phyloP scores from a whole-genome alignment of 495 filamentous ascomycete species.

The Penicillium tannophilum region DNA sequence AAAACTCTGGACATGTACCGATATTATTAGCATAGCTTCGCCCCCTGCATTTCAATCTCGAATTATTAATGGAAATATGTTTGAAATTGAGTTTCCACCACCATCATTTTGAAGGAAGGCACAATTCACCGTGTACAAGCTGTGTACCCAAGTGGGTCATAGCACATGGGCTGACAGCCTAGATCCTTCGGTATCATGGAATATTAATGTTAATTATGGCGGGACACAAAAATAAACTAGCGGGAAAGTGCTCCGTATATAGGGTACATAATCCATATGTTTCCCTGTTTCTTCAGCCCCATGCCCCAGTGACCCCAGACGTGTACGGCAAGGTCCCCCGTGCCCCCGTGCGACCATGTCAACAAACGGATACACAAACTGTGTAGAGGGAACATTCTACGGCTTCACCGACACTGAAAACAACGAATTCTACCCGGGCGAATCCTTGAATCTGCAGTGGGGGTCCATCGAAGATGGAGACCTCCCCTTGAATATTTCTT shows the following conservation, averaged over 20 bases:
- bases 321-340: neutral
- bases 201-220: neutral
- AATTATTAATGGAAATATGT: neutral
- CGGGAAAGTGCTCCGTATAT: neutral
- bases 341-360: conserved; percentile 1
- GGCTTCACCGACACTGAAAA: conserved; percentile 6
- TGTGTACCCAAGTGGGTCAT: neutral
- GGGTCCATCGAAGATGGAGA: conserved; percentile 5
- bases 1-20: neutral
- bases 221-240: neutral
- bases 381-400: conserved; percentile 7
- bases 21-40: neutral
- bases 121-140: neutral
- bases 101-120: too few species aligned
- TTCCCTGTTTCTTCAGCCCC: neutral
- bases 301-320: neutral
- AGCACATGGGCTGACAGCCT: neutral
- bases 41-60: neutral
- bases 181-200: neutral
- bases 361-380: conserved; percentile 9
- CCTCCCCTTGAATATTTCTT: conserved; percentile 4
- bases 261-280: neutral
- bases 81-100: neutral
- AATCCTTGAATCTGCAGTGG: conserved; percentile 7
- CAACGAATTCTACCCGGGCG: conserved; percentile 10